These are phyloP conservation scores for Diaporthe vaccinii DNA, from an alignment of 2,329 filamentous ascomycete genomes.

Conservation along the genomic window DNA sequence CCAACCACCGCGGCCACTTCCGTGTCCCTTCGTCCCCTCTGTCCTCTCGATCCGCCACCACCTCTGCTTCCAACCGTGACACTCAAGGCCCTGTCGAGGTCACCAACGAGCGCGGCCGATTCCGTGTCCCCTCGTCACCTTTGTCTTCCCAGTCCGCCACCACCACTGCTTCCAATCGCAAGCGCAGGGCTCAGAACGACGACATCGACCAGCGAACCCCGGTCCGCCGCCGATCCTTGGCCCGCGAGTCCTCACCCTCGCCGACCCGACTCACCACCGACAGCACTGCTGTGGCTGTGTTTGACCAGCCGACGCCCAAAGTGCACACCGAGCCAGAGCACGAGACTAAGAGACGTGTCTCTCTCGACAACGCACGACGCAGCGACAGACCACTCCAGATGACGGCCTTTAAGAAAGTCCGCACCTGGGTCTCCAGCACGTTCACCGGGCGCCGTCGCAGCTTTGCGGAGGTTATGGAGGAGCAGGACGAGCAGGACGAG, in stretches of 20 bases:
- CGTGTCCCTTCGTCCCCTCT: background rate
- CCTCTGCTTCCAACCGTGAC: background rate
- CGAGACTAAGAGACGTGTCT: conserved; percentile 48
- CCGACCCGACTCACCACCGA: background rate
- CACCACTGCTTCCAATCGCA: conserved; percentile 1
- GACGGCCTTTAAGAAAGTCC: conserved; percentile 15
- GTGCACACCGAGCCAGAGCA: conserved; percentile 45
- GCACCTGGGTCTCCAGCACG: conserved; percentile 33
- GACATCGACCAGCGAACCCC: background rate
- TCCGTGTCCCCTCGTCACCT: background rate
- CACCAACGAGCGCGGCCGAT: background rate
- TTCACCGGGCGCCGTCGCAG: conserved; percentile 48
- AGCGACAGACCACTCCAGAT: conserved; percentile 45
- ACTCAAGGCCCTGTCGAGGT: background rate
- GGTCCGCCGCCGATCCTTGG: background rate
- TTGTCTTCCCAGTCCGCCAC: background rate
- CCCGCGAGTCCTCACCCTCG: background rate
- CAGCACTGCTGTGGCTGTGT: conserved; percentile 41
- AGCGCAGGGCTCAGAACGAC: conserved; percentile 18
- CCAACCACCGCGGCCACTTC: background rate
- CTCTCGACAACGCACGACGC: conserved; percentile 48
- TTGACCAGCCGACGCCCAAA: conserved; percentile 47
- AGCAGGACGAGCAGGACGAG: background rate
- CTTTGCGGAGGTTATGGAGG: conserved; percentile 30
- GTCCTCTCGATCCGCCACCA: background rate